Base-by-base conservation (phyloP, 2,329 filamentous ascomycete species). In the Colletotrichum sp. region DNA sequence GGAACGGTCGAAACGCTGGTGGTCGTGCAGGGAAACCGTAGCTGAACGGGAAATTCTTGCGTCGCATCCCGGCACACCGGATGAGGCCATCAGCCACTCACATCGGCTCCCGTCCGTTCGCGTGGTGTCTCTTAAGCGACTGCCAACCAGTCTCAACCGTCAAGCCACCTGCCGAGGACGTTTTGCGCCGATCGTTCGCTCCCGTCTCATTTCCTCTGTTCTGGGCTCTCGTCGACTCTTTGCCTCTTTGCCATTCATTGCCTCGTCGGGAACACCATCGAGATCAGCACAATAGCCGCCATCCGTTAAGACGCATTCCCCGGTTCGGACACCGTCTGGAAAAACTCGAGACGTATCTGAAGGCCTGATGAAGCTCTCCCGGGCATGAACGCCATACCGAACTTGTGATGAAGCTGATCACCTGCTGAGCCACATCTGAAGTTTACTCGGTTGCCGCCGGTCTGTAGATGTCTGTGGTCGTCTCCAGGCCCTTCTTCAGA, bases 11-110 rank as follows among this genome's bases (percentile, higher is more conserved):
- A 72, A 57, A 67, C 63, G 69, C 30, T 67, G 39, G 36, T 34
- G 59, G 26, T 9, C 21, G 13, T 8, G 28, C 59, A 65, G 26
- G 34, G 60, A 24, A 64, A 48, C 34, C 34, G 52, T 67, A 55
- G 72, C 64, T 64, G 59, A 72, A 75, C 26, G 36, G 69, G 55
- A 57, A 34, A 67, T 21, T 32, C 36, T 72, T 55, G 61, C 68
- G 36, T 74, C 52, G 60, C 39, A 75, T 72, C 72, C 72, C 55
- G 68, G 68, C 39, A n/a, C 68, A 32, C 15, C 36, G 63, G 68
- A 30, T 72, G 39, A 32, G 30, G 12, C 39, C 69, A 55, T 72
- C 69, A 72, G 73, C 73, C 73, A 75, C 69, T 63, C 73, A 72
- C 7, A 32, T 57, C 66, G 66, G n/a, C 16, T 39, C 12, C 34